Conservation (phyloP, 2,329 filamentous ascomycete genomes). For the Fusarium agapanthi region DNA sequence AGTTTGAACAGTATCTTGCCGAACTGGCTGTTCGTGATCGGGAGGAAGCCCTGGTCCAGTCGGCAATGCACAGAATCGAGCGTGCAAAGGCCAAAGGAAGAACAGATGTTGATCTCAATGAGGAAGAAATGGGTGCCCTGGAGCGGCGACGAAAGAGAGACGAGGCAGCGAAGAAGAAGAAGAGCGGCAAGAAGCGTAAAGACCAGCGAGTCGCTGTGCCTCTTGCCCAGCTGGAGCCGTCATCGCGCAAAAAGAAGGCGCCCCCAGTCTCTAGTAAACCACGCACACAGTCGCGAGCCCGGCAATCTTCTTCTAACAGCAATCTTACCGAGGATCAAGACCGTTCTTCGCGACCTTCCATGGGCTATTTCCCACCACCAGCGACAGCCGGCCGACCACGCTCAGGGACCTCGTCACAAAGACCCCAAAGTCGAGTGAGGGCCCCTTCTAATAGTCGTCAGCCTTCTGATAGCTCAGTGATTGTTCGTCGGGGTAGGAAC, state of each 20-base stretch:
- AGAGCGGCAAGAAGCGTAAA: constrained; percentile 51
- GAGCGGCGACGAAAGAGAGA: constrained; percentile 72
- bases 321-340: constrained; percentile 49
- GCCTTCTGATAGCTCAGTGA: constrained; percentile 53
- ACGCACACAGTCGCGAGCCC: constrained; percentile 50
- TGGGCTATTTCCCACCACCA: constrained; percentile 62
- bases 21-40: constrained; percentile 68
- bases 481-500: constrained; percentile 46
- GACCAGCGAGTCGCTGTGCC: constrained; percentile 62
- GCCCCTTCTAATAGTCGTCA: constrained; percentile 50
- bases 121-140: constrained; percentile 82
- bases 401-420: constrained; percentile 53
- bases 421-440: constrained; percentile 47
- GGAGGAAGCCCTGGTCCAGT: constrained; percentile 80
- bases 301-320: constrained; percentile 50
- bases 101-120: constrained; percentile 80
- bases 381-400: constrained; percentile 52
- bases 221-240: constrained; percentile 59
- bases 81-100: constrained; percentile 80
- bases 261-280: constrained; percentile 29
- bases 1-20: constrained; percentile 60
- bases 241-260: constrained; percentile 50
- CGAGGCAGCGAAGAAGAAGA: constrained; percentile 48
- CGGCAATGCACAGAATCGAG: constrained; percentile 81
- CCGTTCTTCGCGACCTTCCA: constrained; percentile 53